These are phyloP conservation scores for Eragrostis curvula DNA, from an alignment of 176 grass and related monocot genomes.

Conservation along the genomic window DNA sequence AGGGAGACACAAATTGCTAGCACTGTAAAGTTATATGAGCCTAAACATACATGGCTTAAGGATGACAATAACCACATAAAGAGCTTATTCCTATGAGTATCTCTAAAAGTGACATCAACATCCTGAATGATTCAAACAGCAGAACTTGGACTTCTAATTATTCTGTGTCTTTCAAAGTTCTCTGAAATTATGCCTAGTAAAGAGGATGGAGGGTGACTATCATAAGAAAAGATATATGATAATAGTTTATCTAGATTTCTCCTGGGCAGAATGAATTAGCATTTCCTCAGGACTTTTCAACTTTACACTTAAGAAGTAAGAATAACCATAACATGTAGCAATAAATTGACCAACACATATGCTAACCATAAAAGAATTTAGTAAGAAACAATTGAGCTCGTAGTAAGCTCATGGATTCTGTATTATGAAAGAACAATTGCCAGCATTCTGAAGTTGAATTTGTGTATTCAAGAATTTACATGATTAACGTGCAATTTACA, in stretches of 20 bases:
- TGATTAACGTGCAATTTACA: background rate
- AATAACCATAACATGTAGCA: background rate
- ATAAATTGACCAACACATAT: background rate
- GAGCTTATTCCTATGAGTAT: background rate
- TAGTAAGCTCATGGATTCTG: conserved; percentile 14
- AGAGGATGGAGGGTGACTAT: background rate
- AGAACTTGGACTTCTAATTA: background rate
- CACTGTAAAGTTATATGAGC: background rate
- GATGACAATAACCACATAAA: conserved; percentile 2
- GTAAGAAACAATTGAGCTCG: background rate
- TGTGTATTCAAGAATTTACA: conserved; percentile 19
- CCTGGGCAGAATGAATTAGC: background rate
- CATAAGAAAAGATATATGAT: background rate
- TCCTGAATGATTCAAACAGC: background rate
- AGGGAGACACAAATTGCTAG: background rate
- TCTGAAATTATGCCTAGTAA: background rate
- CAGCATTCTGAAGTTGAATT: conserved; percentile 7
- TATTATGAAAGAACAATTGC: background rate
- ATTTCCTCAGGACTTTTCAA: background rate
- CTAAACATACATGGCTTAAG: background rate
- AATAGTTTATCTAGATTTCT: background rate
- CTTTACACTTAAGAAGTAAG: background rate
- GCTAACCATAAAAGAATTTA: conserved; percentile 10
- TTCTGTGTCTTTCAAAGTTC: background rate
- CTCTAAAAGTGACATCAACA: background rate